Percentiles rank a stretch among this genome's conserved stretches.
phyloP scores from a whole-genome alignment of 2,329 filamentous ascomycete genomes.

The Xylariales sp. region DNA sequence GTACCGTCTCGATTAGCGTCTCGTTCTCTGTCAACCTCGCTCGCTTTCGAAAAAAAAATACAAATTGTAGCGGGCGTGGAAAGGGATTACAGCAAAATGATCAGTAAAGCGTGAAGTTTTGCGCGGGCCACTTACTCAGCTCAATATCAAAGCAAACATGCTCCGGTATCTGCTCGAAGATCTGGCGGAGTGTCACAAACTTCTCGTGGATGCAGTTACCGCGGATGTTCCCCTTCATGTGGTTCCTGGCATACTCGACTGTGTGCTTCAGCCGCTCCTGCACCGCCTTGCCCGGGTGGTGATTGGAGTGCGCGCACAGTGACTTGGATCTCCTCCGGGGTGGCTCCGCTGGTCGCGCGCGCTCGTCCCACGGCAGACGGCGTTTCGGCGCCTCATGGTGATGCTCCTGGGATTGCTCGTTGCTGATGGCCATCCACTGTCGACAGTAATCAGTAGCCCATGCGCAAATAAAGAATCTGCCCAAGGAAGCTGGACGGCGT shows the following conservation, averaged over 20 bases:
- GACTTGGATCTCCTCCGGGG: constrained; percentile 1
- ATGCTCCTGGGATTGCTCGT: neutral
- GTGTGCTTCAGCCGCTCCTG: constrained; percentile 7
- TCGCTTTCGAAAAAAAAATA: too few relatives aligned
- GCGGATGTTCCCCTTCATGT: constrained; percentile 7
- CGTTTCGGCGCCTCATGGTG: constrained; percentile 1
- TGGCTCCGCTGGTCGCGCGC: neutral
- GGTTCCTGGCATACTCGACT: constrained; percentile 5
- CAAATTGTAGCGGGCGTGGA: too few relatives aligned
- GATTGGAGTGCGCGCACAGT: constrained; percentile 2
- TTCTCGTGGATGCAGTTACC: constrained; percentile 7
- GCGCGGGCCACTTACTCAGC: constrained; percentile 1
- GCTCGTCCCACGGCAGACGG: constrained; percentile 6
- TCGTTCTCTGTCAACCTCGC: too few relatives aligned
- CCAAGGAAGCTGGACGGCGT: neutral
- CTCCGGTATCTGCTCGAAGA: constrained; percentile 6
- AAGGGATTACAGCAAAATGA: too few relatives aligned
- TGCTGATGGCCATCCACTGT: constrained; percentile 7
- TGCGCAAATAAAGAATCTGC: too few relatives aligned
- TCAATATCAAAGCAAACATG: constrained; percentile 6
- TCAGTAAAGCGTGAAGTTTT: too few relatives aligned
- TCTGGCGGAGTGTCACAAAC: constrained; percentile 3
- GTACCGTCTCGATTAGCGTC: neutral
- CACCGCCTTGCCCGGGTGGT: constrained; percentile 3
- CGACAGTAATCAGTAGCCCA: too few relatives aligned